phyloP scores from a whole-genome alignment of 176 grass and related monocot species.

The Oryza punctata region DNA sequence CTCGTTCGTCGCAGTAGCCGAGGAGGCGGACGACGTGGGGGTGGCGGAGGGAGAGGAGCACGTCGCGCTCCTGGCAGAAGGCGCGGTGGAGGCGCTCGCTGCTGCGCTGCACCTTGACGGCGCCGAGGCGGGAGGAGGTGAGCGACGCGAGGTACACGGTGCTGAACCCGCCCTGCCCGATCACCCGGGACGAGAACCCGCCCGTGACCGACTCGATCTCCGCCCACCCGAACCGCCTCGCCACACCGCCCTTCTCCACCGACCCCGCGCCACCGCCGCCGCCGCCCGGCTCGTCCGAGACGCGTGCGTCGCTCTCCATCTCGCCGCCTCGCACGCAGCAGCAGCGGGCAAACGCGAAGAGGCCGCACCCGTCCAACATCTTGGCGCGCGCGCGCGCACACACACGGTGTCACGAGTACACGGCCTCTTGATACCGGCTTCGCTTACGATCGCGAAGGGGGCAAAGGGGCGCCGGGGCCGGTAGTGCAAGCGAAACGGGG shows the following conservation, averaged over 20 bases:
- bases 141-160: conserved; percentile 69
- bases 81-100: conserved; percentile 65
- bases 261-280: not conserved
- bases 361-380: conserved; percentile 52
- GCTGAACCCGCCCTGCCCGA: conserved; percentile 82
- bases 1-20: conserved; percentile 72
- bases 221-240: conserved; percentile 42
- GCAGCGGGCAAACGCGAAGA: conserved; percentile 30
- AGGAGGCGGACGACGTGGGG: conserved; percentile 69
- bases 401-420: not conserved
- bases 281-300: conserved; percentile 46
- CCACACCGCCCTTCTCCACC: not conserved
- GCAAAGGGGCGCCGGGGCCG: not conserved
- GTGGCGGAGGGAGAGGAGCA: conserved; percentile 54
- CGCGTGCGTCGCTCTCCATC: conserved; percentile 33
- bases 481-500: not conserved
- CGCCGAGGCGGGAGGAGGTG: conserved; percentile 54
- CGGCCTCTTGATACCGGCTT: not conserved
- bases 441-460: not conserved
- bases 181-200: conserved; percentile 65
- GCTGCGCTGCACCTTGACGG: conserved; percentile 68
- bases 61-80: conserved; percentile 64
- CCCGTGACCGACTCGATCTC: conserved; percentile 61
- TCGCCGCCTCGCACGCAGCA: not conserved
- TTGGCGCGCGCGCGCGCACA: not conserved